These are phyloP conservation scores for Dothideomycetes sp. DNA, from an alignment of 2,329 filamentous ascomycete species.

Conservation along the genomic window DNA sequence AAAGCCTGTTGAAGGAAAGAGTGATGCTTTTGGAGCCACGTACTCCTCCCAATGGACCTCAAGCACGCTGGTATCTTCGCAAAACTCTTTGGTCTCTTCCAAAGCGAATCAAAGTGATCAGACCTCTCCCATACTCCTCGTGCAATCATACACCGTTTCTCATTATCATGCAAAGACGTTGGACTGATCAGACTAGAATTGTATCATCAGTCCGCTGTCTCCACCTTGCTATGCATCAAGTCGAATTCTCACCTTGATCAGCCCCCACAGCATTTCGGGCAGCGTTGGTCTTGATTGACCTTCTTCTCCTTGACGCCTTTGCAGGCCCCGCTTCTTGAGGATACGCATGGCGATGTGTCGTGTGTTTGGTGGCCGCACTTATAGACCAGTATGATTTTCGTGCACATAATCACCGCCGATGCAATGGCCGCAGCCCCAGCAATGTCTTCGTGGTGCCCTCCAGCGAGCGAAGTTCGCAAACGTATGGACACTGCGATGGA, in stretches of 20 bases:
- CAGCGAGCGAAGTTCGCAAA: not conserved
- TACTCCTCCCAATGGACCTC: not conserved
- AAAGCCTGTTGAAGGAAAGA: no score
- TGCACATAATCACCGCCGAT: slow-evolving; percentile 29
- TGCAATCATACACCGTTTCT: slow-evolving; percentile 1
- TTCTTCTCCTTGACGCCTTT: slow-evolving; percentile 29
- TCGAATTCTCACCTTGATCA: slow-evolving; percentile 19
- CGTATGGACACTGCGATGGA: no score
- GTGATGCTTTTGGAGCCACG: not conserved
- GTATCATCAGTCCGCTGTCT: no score
- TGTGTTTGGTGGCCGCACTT: slow-evolving; percentile 33
- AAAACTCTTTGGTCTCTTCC: not conserved
- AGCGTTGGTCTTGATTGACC: slow-evolving; percentile 38
- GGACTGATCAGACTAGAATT: not conserved
- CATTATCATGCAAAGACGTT: not conserved
- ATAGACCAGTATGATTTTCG: slow-evolving; percentile 35
- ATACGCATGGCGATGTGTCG: slow-evolving; percentile 35
- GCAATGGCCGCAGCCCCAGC: not conserved
- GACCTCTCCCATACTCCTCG: not conserved
- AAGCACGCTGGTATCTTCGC: not conserved
- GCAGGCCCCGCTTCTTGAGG: slow-evolving; percentile 31
- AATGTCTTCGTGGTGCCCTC: not conserved
- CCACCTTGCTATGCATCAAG: not conserved
- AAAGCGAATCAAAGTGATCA: not conserved
- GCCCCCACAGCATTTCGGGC: slow-evolving; percentile 33